Percentiles rank a stretch among this genome's conserved stretches.
Evolutionary conservation across 768 basidiomycete species (phyloP).

Genomic region (Termitomyces sp.): DNA sequence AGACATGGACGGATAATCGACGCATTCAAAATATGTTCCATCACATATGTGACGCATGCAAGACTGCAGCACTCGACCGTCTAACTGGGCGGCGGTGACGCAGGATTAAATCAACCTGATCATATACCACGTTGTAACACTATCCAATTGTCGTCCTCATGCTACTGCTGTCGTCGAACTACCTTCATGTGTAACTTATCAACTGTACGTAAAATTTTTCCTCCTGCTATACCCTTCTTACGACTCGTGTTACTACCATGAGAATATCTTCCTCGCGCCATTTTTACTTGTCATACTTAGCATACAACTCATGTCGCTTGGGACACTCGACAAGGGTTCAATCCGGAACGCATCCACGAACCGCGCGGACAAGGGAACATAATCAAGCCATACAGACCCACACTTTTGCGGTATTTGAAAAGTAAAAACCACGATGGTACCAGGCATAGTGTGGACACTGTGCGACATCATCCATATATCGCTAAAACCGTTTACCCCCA

Average conservation of each 20-base stretch:
- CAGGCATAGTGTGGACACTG: background rate
- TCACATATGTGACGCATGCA: constrained; percentile 57
- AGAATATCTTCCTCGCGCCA: background rate
- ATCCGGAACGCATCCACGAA: background rate
- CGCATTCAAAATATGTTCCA: constrained; percentile 66
- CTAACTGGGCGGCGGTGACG: constrained; percentile 10
- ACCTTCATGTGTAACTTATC: background rate
- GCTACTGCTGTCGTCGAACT: background rate
- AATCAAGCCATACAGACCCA: background rate
- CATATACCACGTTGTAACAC: constrained; percentile 5
- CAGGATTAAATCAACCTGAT: background rate
- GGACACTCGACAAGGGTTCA: background rate
- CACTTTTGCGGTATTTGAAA: background rate
- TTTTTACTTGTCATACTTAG: background rate
- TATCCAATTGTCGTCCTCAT: background rate
- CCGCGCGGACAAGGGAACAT: background rate
- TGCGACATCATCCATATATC: background rate
- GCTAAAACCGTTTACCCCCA: constrained; percentile 68
- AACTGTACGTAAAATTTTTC: background rate
- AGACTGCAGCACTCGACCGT: constrained; percentile 30
- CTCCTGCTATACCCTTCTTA: background rate
- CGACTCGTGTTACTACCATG: background rate
- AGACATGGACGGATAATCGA: constrained; percentile 45
- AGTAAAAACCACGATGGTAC: background rate
- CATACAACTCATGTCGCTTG: background rate